phyloP scores from a whole-genome alignment of 1,284 basidiomycete genomes.

The Pholiota adiposa region DNA sequence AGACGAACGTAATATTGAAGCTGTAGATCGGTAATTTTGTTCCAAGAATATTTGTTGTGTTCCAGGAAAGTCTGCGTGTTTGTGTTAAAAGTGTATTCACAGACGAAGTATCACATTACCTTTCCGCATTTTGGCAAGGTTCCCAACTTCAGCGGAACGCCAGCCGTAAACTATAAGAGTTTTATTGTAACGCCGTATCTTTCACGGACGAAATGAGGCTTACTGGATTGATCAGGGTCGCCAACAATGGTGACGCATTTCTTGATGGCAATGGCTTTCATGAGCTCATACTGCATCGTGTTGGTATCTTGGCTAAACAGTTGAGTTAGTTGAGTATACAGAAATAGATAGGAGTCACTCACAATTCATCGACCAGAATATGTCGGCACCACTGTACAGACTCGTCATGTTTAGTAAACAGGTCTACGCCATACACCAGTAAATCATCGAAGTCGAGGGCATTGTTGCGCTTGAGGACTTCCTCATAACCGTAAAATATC shows the following conservation, averaged over 20 bases:
- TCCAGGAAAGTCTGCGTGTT: slow-evolving; percentile 63
- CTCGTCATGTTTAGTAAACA: slow-evolving; percentile 63
- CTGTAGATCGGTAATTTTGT: slow-evolving; percentile 89
- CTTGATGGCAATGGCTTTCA: slow-evolving; percentile 69
- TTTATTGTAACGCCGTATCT: background rate
- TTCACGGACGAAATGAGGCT: slow-evolving; percentile 16
- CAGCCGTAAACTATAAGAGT: slow-evolving; percentile 81
- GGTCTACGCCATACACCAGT: slow-evolving; percentile 75
- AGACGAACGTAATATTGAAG: slow-evolving; percentile 75
- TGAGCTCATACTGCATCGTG: slow-evolving; percentile 83
- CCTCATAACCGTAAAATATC: slow-evolving; percentile 76
- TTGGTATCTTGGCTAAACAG: slow-evolving; percentile 84
- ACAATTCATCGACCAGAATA: slow-evolving; percentile 92
- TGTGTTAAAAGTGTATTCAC: slow-evolving; percentile 1
- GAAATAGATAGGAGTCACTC: slow-evolving; percentile 33
- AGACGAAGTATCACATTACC: slow-evolving; percentile 41
- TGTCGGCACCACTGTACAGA: slow-evolving; percentile 72
- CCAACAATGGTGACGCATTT: slow-evolving; percentile 84
- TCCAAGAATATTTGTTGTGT: slow-evolving; percentile 80
- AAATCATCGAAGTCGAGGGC: slow-evolving; percentile 92
- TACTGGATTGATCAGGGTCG: slow-evolving; percentile 92
- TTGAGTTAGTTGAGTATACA: background rate
- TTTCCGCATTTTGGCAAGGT: slow-evolving; percentile 77
- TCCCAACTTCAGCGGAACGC: slow-evolving; percentile 84
- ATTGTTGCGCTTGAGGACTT: slow-evolving; percentile 62